phyloP scores from a whole-genome alignment of 169 alveolate species.

The Hepatocystis sp. region DNA sequence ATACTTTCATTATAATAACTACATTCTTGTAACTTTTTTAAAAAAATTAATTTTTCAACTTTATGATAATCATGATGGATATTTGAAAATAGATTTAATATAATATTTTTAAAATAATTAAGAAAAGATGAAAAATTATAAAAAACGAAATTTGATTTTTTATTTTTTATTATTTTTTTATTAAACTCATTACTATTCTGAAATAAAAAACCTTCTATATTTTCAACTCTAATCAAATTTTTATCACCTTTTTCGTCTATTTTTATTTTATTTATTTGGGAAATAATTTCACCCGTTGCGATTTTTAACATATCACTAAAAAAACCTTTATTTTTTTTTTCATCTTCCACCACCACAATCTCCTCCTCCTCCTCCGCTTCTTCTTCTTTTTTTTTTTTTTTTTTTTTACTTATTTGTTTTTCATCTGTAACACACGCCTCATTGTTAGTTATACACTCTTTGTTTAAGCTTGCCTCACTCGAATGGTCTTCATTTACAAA shows the following conservation, averaged over 20 bases:
- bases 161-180: conserved; percentile 52
- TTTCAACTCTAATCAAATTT: conserved; percentile 21
- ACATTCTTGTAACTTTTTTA: conserved; percentile 17
- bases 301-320: conserved; percentile 55
- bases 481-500: neutral
- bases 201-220: conserved; percentile 63
- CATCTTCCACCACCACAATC: neutral
- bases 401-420: neutral
- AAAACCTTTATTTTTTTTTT: conserved; percentile 21
- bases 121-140: conserved; percentile 39
- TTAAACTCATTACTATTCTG: conserved; percentile 27
- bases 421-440: neutral
- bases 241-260: conserved; percentile 48
- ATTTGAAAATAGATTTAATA: conserved; percentile 36
- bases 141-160: conserved; percentile 12
- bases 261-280: conserved; percentile 69
- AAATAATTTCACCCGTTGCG: conserved; percentile 67
- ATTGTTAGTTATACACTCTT: neutral
- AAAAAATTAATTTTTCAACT: conserved; percentile 22
- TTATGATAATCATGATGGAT: conserved; percentile 38
- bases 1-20: conserved; percentile 24
- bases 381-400: neutral
- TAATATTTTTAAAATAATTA: conserved; percentile 16
- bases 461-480: neutral
- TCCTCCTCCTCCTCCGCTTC: neutral